phyloP scores from a whole-genome alignment of 345 rosid species.

The Salix exigua region DNA sequence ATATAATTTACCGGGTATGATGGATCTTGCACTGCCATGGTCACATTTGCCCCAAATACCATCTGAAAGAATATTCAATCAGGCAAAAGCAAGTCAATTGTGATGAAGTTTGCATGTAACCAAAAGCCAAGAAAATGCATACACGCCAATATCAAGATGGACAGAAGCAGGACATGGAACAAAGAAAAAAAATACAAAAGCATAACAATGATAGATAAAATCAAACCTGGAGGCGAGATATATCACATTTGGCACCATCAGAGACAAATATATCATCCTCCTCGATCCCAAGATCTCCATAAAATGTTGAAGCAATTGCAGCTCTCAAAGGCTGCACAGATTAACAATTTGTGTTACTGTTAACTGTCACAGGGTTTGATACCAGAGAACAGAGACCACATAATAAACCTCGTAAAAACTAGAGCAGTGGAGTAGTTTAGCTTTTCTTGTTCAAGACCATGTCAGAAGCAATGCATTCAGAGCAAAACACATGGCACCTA shows the following conservation, averaged over 20 bases:
- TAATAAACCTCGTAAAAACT: background rate
- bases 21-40: constrained; percentile 96
- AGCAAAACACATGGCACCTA: background rate
- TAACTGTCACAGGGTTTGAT: background rate
- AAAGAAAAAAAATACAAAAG: background rate
- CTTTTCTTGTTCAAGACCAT: background rate
- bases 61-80: constrained; percentile 41
- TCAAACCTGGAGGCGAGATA: constrained; percentile 91
- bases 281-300: constrained; percentile 68
- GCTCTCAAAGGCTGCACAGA: constrained; percentile 68
- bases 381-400: background rate
- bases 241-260: constrained; percentile 98
- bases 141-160: background rate
- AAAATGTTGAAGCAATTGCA: constrained; percentile 72
- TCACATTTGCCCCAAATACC: constrained; percentile 74
- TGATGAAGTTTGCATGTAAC: background rate
- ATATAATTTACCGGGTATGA: constrained; percentile 77
- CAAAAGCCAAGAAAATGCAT: background rate
- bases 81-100: background rate
- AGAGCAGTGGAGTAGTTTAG: background rate
- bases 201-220: background rate
- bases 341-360: constrained; percentile 7
- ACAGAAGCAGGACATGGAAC: background rate
- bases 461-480: background rate
- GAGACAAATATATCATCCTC: constrained; percentile 91